Evolutionary conservation across 176 grass and related monocot species (phyloP).

Genomic region (Aegilops sharonensis): DNA sequence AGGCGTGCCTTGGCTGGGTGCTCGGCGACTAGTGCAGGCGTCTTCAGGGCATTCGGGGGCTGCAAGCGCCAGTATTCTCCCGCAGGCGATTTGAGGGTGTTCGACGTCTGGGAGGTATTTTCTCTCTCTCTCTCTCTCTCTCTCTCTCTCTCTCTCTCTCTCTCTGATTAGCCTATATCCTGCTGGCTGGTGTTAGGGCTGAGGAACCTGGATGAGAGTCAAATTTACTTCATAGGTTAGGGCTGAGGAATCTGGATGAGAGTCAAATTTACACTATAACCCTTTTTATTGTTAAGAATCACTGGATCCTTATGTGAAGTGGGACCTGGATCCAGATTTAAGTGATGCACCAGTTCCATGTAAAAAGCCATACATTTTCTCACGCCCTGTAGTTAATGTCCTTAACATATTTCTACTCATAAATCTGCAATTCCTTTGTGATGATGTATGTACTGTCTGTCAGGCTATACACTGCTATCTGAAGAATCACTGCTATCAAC

Average conservation of each 20-base stretch:
- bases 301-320: neutral
- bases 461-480: too few species aligned
- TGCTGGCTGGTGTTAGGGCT: neutral
- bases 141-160: too few species aligned
- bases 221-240: neutral
- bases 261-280: neutral
- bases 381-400: neutral
- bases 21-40: too few species aligned
- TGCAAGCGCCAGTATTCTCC: too few species aligned
- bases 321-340: neutral
- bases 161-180: too few species aligned
- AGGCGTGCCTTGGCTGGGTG: too few species aligned
- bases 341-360: neutral
- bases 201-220: neutral
- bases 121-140: too few species aligned
- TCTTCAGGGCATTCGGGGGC: too few species aligned
- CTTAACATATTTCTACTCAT: neutral
- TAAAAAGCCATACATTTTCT: neutral
- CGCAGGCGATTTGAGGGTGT: too few species aligned
- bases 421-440: conserved; percentile 12
- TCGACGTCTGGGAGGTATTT: too few species aligned
- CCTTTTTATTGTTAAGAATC: neutral
- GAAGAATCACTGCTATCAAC: too few species aligned
- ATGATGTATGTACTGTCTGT: neutral
- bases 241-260: neutral